A percentile compares a stretch with the other conserved stretches of the same genome.
These are phyloP conservation scores for Cladosporium sp. DNA, from an alignment of 2,329 filamentous ascomycete genomes.

Conservation along the genomic window DNA sequence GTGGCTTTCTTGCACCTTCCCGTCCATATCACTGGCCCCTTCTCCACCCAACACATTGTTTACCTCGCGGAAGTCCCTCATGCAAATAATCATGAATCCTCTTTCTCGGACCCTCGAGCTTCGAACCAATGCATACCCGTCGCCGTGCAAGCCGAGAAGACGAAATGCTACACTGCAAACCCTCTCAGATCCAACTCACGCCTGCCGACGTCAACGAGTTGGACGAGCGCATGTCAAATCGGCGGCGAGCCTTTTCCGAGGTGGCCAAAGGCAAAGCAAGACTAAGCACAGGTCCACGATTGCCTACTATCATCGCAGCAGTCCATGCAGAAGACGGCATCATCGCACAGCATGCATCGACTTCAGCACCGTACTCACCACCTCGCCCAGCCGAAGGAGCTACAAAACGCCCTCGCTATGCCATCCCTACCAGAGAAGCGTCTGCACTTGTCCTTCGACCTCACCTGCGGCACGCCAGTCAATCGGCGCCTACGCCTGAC, in stretches of 20 bases:
- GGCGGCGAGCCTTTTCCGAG: slow-evolving; percentile 12
- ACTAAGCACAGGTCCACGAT: slow-evolving; percentile 25
- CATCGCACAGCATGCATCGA: not conserved
- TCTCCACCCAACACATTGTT: too few relatives aligned
- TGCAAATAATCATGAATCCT: too few relatives aligned
- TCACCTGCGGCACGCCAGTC: not conserved
- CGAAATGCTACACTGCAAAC: slow-evolving; percentile 33
- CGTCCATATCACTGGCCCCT: too few relatives aligned
- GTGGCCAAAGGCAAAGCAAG: slow-evolving; percentile 21
- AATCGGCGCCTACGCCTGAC: not conserved
- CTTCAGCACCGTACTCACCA: not conserved
- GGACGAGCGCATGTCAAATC: slow-evolving; percentile 26
- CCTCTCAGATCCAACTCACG: slow-evolving; percentile 33
- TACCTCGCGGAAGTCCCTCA: too few relatives aligned
- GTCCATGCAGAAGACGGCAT: not conserved
- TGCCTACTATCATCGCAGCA: slow-evolving; percentile 1
- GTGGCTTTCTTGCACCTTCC: too few relatives aligned
- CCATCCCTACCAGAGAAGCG: not conserved
- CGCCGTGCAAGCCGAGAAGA: not conserved
- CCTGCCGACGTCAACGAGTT: slow-evolving; percentile 31
- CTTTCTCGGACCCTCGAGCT: too few relatives aligned
- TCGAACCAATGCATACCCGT: not conserved
- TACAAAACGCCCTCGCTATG: not conserved
- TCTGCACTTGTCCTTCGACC: not conserved
- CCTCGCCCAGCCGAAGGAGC: not conserved